phyloP scores from a whole-genome alignment of 2,329 filamentous ascomycete species.

The Samsoniella hepiali region DNA sequence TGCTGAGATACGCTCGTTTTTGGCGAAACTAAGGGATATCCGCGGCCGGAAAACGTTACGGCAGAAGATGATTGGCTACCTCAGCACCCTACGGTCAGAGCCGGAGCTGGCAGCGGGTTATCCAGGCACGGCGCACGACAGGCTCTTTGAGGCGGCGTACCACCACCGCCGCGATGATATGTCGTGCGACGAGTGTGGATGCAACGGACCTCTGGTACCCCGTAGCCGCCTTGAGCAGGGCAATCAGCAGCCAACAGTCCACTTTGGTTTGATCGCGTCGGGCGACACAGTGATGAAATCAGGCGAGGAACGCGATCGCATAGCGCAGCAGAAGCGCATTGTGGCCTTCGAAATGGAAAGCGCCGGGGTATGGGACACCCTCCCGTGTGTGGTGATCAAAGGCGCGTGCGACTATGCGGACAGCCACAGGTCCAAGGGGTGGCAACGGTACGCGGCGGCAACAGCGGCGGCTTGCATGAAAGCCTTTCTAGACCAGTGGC shows the following conservation, averaged over 20 bases:
- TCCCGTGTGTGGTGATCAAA: slow-evolving; percentile 39
- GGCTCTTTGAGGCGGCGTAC: slow-evolving; percentile 31
- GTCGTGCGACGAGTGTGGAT: too few relatives aligned
- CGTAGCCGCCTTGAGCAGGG: slow-evolving; percentile 29
- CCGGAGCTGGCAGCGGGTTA: slow-evolving; percentile 21
- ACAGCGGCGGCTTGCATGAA: not conserved
- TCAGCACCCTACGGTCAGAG: too few relatives aligned
- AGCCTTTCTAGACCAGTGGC: not conserved
- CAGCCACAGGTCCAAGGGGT: slow-evolving; percentile 36
- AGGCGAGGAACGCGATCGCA: slow-evolving; percentile 32
- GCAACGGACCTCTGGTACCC: slow-evolving; percentile 28
- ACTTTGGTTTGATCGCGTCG: slow-evolving; percentile 38
- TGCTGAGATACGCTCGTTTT: slow-evolving; percentile 23
- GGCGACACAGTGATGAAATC: slow-evolving; percentile 41
- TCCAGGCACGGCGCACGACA: slow-evolving; percentile 29
- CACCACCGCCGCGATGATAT: slow-evolving; percentile 24
- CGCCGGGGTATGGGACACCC: slow-evolving; percentile 30
- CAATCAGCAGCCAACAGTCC: too few relatives aligned
- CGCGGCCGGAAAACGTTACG: too few relatives aligned
- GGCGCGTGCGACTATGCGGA: slow-evolving; percentile 42
- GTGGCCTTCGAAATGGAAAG: slow-evolving; percentile 37
- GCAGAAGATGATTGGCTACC: too few relatives aligned
- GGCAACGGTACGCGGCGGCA: slow-evolving; percentile 26
- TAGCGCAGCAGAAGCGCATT: slow-evolving; percentile 27
- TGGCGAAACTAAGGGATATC: slow-evolving; percentile 29